phyloP scores from a whole-genome alignment of 2,329 filamentous ascomycete species.

The Pseudogymnoascus verrucosus region DNA sequence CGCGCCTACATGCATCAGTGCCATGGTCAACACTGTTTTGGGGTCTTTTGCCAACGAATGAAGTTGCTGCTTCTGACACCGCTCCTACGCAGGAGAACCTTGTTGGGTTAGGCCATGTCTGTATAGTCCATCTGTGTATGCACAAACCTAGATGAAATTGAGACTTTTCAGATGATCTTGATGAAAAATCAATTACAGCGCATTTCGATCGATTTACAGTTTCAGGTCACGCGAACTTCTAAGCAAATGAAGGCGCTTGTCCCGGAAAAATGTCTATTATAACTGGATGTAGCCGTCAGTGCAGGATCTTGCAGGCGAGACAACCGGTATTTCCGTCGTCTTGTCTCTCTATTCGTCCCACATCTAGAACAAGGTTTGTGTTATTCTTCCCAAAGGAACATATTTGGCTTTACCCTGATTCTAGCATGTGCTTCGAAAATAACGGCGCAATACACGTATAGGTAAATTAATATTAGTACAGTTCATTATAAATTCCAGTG shows the following conservation, averaged over 20 bases:
- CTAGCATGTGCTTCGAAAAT: background rate
- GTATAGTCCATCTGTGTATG: background rate
- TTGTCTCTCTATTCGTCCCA: background rate
- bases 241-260: background rate
- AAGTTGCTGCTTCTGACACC: slow-evolving; percentile 2
- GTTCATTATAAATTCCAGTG: background rate
- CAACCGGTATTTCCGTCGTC: background rate
- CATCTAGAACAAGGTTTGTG: background rate
- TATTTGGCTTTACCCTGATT: background rate
- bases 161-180: slow-evolving; percentile 1
- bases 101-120: background rate
- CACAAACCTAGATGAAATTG: slow-evolving; percentile 3
- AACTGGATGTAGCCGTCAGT: background rate
- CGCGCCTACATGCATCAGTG: background rate
- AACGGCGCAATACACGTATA: background rate
- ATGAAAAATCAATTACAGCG: background rate
- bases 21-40: background rate
- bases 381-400: background rate
- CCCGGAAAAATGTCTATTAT: background rate
- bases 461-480: background rate
- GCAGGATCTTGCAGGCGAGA: slow-evolving; percentile 2
- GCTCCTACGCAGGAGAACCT: background rate
- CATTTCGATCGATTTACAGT: background rate
- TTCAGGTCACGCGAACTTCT: background rate
- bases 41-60: background rate